These are phyloP conservation scores for Verticillium zaregamsianum DNA, from an alignment of 2,329 filamentous ascomycete species.

Conservation along the genomic window DNA sequence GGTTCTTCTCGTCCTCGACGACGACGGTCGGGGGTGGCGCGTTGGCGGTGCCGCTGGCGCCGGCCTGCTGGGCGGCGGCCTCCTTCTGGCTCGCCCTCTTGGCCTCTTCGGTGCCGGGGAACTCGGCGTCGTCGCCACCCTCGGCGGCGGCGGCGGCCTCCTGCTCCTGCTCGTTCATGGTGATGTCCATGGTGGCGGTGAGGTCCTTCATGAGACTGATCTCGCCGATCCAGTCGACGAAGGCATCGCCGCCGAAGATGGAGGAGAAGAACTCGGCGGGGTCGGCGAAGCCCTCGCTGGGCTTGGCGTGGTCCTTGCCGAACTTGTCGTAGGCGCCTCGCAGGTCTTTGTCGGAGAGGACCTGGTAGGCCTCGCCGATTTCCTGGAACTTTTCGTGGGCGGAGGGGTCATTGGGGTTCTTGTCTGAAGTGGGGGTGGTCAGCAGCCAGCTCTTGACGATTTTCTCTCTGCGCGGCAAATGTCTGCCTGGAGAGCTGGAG, in stretches of 20 bases:
- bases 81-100: conserved; percentile 50
- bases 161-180: conserved; percentile 75
- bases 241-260: conserved; percentile 96
- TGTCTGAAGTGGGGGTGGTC: conserved; percentile 55
- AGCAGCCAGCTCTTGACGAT: conserved; percentile 4
- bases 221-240: conserved; percentile 94
- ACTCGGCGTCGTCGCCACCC: conserved; percentile 39
- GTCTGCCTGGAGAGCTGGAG: neutral
- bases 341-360: conserved; percentile 82
- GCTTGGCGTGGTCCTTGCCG: conserved; percentile 92
- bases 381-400: conserved; percentile 93
- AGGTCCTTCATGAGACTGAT: conserved; percentile 98
- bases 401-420: conserved; percentile 93
- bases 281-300: conserved; percentile 88
- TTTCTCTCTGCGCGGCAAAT: neutral
- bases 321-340: conserved; percentile 93
- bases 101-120: conserved; percentile 54
- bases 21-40: conserved; percentile 32
- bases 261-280: conserved; percentile 97
- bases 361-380: conserved; percentile 71
- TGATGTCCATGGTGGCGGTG: conserved; percentile 97
- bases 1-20: conserved; percentile 33
- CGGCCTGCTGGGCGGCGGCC: conserved; percentile 24
- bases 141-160: conserved; percentile 40
- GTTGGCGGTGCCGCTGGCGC: conserved; percentile 20